A percentile compares a stretch with the other conserved stretches of the same genome.
phyloP scores from a whole-genome alignment of 2,329 filamentous ascomycete genomes.

The Sarocladium oryzae region DNA sequence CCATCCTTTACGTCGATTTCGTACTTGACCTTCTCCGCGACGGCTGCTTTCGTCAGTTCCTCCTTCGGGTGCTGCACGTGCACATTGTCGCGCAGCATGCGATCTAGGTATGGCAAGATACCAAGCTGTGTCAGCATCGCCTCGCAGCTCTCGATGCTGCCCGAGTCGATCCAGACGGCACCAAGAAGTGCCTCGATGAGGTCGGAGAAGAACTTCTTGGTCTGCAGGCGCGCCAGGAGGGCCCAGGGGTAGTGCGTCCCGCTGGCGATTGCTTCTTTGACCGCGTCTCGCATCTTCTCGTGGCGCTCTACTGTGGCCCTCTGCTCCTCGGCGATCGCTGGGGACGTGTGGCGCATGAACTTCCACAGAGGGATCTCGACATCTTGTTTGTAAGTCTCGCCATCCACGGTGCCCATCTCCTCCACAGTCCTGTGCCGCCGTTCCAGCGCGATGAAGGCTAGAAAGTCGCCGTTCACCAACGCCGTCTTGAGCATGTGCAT shows the following conservation, averaged over 20 bases:
- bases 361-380: conserved; percentile 51
- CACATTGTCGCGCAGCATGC: conserved; percentile 53
- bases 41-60: conserved; percentile 54
- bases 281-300: conserved; percentile 35
- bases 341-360: conserved; percentile 57
- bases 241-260: conserved; percentile 69
- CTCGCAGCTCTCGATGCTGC: conserved; percentile 53
- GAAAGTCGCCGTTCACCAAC: conserved; percentile 72
- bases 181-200: conserved; percentile 75
- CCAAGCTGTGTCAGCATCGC: conserved; percentile 57
- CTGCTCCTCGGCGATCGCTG: conserved; percentile 41
- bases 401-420: conserved; percentile 13
- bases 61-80: conserved; percentile 62
- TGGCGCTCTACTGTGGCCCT: conserved; percentile 38
- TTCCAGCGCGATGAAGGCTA: conserved; percentile 68
- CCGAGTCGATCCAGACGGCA: conserved; percentile 77
- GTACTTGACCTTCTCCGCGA: conserved; percentile 48
- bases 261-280: conserved; percentile 43
- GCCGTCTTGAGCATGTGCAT: conserved; percentile 75
- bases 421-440: conserved; percentile 18
- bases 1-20: conserved; percentile 22
- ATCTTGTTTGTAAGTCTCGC: conserved; percentile 16
- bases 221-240: conserved; percentile 55
- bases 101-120: conserved; percentile 54
- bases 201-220: conserved; percentile 77